Base-by-base conservation (phyloP, 768 basidiomycete species). In the Tulasnella sp. region DNA sequence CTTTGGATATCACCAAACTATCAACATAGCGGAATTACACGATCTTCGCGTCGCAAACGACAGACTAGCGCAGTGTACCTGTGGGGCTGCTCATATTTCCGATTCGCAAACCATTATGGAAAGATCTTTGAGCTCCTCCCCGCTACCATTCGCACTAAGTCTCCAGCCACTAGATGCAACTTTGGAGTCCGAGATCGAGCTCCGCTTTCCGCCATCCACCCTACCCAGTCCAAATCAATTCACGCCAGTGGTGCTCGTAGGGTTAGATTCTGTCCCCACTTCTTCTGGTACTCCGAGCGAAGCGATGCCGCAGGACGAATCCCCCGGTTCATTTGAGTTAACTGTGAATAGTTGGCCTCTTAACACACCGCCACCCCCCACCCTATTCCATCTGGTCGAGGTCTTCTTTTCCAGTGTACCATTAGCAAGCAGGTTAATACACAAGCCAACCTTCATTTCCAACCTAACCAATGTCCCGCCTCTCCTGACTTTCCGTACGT, bases 361-460 rank as follows among this genome's bases (percentile, higher is more conserved):
- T 15, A 70, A 51, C 11, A 73, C 70, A 40, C 80, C 70, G 1
- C 70, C 77, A 16, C 80, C 72, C 39, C 32, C 5, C 35, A 73
- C 78, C 7, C 69, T 70, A 15, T 20, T 37, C 18, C 75, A 74
- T 79, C 69, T 79, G 4, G 70, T 79, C 46, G 79, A 79, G 16
- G 29, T 61, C 5, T 79, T 79, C 70, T 79, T 79, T 35, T 42
- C 40, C 9, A 48, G 55, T 18, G 78, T 79, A 16, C 77, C 79
- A 10, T 18, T 40, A 18, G 79, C 78, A n/a, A 61, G 23, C n/a
- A 70, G 73, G 10, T 26, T 79, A 10, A 26, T 79, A 10, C 79
- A 79, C 37, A 61, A 78, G 23, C 79, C 79, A n/a, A 79, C 79
- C 26, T 79, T 79, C 71, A 61, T 79, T n/a, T 26, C 78, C 10